Evolutionary conservation across 1,139 yeast species (phyloP).

Genomic region (Yamadazyma triangularis): DNA sequence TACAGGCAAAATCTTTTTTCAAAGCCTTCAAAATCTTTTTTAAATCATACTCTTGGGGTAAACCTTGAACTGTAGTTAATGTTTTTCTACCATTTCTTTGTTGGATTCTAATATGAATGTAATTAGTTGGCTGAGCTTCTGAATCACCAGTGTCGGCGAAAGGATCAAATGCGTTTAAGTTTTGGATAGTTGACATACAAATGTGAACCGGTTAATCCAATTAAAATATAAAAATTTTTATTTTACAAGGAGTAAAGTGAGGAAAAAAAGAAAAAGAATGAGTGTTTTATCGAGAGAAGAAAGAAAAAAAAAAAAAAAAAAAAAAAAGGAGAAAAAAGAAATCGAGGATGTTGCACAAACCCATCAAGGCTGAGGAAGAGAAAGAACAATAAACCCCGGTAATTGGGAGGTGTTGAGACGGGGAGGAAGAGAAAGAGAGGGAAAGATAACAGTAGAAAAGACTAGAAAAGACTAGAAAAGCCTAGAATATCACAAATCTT

Average conservation of each 20-base stretch:
- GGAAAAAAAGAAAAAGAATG: too few relatives aligned
- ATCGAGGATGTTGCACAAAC: background rate
- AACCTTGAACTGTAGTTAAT: slow-evolving; percentile 96
- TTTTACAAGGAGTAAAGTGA: background rate
- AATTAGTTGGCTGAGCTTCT: slow-evolving; percentile 92
- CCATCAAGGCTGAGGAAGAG: too few relatives aligned
- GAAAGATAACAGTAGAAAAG: too few relatives aligned
- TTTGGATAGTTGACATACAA: slow-evolving; percentile 89
- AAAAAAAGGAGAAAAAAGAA: too few relatives aligned
- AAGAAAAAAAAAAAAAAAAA: too few relatives aligned
- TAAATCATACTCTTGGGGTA: slow-evolving; percentile 91
- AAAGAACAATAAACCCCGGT: too few relatives aligned
- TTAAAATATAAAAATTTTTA: too few relatives aligned
- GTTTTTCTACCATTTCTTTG: slow-evolving; percentile 99
- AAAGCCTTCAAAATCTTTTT: slow-evolving; percentile 90
- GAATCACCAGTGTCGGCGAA: slow-evolving; percentile 99
- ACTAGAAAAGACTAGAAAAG: too few relatives aligned
- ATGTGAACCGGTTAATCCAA: slow-evolving; percentile 1
- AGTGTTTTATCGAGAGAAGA: background rate
- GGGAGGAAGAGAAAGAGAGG: too few relatives aligned
- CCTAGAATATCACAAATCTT: too few relatives aligned
- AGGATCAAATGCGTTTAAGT: slow-evolving; percentile 97
- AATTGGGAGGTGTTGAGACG: too few relatives aligned
- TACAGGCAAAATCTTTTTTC: slow-evolving; percentile 98
- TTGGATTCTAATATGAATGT: slow-evolving; percentile 97